Percentiles rank a stretch among this genome's conserved stretches.
These are phyloP conservation scores for Collybia nuda DNA, from an alignment of 768 basidiomycete species.

Conservation along the genomic window DNA sequence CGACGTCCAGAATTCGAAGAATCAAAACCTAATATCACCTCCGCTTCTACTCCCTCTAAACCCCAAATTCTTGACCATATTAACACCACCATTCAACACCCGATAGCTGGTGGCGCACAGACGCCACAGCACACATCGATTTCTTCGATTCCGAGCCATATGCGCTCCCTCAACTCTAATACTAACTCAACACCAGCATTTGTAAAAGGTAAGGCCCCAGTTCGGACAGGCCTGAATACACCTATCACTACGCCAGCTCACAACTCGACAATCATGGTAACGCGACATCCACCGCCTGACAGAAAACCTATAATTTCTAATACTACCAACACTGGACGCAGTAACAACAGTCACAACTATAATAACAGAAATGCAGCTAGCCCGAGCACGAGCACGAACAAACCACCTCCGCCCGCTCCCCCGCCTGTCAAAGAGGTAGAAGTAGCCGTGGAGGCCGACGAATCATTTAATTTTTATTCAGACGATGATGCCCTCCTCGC, in stretches of 20 bases:
- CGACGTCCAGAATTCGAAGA: constrained; percentile 70
- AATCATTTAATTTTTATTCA: constrained; percentile 53
- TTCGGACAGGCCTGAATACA: constrained; percentile 24
- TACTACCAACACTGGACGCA: not conserved
- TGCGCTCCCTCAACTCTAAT: constrained; percentile 22
- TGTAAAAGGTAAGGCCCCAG: constrained; percentile 4
- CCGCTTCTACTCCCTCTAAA: constrained; percentile 3
- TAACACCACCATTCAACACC: constrained; percentile 2
- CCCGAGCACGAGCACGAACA: not conserved
- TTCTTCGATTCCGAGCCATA: constrained; percentile 38
- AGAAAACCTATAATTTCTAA: not conserved
- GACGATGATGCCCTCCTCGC: constrained; percentile 72
- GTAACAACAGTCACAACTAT: not conserved
- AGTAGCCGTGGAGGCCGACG: constrained; percentile 21
- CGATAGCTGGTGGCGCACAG: not conserved
- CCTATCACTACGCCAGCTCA: constrained; percentile 31
- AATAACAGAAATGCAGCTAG: not conserved
- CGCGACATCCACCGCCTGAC: constrained; percentile 1
- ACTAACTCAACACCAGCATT: constrained; percentile 8
- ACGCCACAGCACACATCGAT: constrained; percentile 2
- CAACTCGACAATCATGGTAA: not conserved
- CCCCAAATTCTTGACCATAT: not conserved
- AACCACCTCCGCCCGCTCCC: constrained; percentile 3
- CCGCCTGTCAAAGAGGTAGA: constrained; percentile 3
- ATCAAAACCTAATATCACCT: constrained; percentile 25